Conservation (phyloP, 495 filamentous ascomycete genomes). For the Pyrenula aspistea region DNA sequence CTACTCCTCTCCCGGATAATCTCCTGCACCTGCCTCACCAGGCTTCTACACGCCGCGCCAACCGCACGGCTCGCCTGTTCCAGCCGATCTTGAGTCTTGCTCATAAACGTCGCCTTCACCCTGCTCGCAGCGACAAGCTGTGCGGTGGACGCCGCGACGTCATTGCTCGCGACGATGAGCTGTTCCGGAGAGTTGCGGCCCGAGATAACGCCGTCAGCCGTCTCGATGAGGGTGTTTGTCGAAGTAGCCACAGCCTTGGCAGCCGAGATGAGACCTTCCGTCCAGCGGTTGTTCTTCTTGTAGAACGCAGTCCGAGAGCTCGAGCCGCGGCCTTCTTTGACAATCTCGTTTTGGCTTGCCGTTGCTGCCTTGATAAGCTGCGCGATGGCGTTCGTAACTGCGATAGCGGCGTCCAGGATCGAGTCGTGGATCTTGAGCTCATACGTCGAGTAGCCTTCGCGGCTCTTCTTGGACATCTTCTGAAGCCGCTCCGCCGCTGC, state of each 20-base stretch:
- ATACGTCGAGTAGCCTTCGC: conserved; percentile 91
- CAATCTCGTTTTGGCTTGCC: conserved; percentile 88
- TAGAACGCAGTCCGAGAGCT: conserved; percentile 92
- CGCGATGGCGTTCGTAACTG: conserved; percentile 91
- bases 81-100: conserved; percentile 82
- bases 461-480: conserved; percentile 85
- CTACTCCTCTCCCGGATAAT: conserved; percentile 80
- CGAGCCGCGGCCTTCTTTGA: conserved; percentile 82
- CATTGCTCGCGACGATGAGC: conserved; percentile 93
- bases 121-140: conserved; percentile 91
- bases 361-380: conserved; percentile 95
- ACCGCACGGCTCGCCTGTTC: conserved; percentile 91
- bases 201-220: conserved; percentile 88
- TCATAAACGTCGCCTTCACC: conserved; percentile 97
- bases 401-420: conserved; percentile 86
- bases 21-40: conserved; percentile 86
- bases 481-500: conserved; percentile 79
- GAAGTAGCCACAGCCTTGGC: conserved; percentile 88
- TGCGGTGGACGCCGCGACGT: conserved; percentile 89
- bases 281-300: conserved; percentile 99
- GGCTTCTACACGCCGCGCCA: conserved; percentile 68
- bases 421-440: conserved; percentile 90
- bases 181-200: conserved; percentile 89
- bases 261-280: conserved; percentile 90
- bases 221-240: conserved; percentile 94